Evolutionary conservation across 2,329 filamentous ascomycete species (phyloP), one percentile per base, ranked within the genome.

Genomic region (Cryphonectria japonica): DNA sequence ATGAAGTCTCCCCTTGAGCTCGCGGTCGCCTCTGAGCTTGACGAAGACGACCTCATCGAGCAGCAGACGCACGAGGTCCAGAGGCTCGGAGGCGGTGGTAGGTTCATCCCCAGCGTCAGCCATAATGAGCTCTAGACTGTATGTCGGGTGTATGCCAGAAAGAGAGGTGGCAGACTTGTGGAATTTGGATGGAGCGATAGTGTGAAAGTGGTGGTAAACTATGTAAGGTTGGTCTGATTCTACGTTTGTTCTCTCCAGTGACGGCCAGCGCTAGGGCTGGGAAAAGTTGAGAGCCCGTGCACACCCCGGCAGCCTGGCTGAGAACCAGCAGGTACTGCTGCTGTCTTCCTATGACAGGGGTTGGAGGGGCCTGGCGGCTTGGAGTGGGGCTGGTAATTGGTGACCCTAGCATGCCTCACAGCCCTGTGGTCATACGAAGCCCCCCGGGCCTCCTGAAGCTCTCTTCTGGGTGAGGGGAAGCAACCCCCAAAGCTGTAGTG

Each of bases 11-110:
- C 96, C 96, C 83, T 97, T 96, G 75, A 99, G 87, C 84, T 99
- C 96, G 75, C 96, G 90, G 82, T 99, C 96, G 76, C 96, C 96
- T 79, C 96, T 89, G 75, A 99, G 87, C 88, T 98, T 98, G 76
- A 99, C 95, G 82, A 98, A 97, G 67, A 99, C 96, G 62, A 96
- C 90, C 83, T 99, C 96, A 81, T 98, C 95, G 64, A 99, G 89
- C 76, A 95, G 93, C 70, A 99, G 89, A 76, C 95, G 93, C 76
- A 99, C 96, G 59, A 99, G 90, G 82, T 98, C 96, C 78, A 99
- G 92, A 69, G 97, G 95, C 85, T 99, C 95, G 68, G 95, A 91
- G 70, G 94, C 92, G 70, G 92, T 88, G 76, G 87, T 85, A 71
- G 88, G 85, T 75, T 91, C 89, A 79, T 94, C 92, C 79, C 92